Evolutionary conservation across 192 early-diverging fungal genomes (phyloP), one percentile per base, ranked within the genome.

Genomic region (Coemansia sp.): DNA sequence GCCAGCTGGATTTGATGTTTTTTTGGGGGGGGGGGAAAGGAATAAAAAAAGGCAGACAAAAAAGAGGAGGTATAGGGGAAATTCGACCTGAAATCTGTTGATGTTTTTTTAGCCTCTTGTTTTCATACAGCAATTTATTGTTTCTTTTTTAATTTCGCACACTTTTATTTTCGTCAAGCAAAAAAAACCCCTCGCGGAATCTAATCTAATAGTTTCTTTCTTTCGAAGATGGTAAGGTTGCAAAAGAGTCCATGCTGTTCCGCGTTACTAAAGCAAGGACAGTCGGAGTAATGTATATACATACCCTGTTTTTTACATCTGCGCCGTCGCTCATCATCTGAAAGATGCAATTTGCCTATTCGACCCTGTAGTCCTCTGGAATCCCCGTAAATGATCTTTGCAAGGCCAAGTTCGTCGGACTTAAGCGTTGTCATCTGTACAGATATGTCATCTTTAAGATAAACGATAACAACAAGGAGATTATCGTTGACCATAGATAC

Each of bases 401-500:
- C 73, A 42, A 92, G 40, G 73, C 83, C 4, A 67, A 66, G 22
- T 97, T 84, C 84, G 77, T 86, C 71, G 84, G 88, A 8, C 77
- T 97, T 48, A 95, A 94, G 86, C 59, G 89, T 14, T 34, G 5
- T 5, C 68, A 60, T 61, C 66, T 73, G 67, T 63, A 51, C 64
- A 70, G 87, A 71, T 96, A 85, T 72, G 86, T 96, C 56, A 83
- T 96, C 71, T 96, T 84, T 86, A 93, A 91, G 84, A 73, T 97
- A 61, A 84, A 80, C 67, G 89, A 88, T 48, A 79, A 90, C 68
- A 48, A 71, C 22, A 89, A 77, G 65, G 73, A 85, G 56, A 90
- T 97, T 64, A 76, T 88, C 25, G 87, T 94, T 18, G 73, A 50
- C 12, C 63, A 64, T 18, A 51, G 50, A 28, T 64, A 54, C 63